phyloP scores from a whole-genome alignment of 352 stramenopile genomes.

The Phytophthora cactorum region DNA sequence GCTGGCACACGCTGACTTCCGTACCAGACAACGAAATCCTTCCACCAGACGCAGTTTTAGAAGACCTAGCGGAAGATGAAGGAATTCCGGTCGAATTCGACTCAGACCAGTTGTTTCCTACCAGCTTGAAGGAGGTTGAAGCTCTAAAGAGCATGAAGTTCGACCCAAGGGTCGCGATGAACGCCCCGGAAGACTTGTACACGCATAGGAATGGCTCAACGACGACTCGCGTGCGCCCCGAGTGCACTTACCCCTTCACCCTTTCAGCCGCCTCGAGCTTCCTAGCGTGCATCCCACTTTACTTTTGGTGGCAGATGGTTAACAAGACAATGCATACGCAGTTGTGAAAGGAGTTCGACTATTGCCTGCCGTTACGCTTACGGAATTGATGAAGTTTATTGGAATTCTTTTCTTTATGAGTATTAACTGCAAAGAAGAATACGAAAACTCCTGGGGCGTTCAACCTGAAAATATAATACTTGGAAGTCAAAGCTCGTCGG shows the following conservation, averaged over 20 bases:
- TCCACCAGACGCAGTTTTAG: neutral
- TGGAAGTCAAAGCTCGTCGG: neutral
- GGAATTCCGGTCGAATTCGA: conserved; percentile 5
- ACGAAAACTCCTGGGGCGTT: neutral
- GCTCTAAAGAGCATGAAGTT: conserved; percentile 14
- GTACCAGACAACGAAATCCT: neutral
- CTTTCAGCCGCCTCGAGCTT: conserved; percentile 1
- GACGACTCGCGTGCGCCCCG: conserved; percentile 4
- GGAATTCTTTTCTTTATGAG: conserved; percentile 20
- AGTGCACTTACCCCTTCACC: conserved; percentile 3
- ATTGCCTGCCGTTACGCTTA: neutral
- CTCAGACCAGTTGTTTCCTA: conserved; percentile 3
- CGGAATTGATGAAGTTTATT: conserved; percentile 20
- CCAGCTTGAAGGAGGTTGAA: conserved; percentile 4
- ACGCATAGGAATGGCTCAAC: conserved; percentile 1
- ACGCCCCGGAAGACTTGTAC: conserved; percentile 7
- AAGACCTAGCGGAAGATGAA: conserved; percentile 8
- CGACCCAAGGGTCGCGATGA: conserved; percentile 6
- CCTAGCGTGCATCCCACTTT: conserved; percentile 1
- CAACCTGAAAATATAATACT: conserved; percentile 12
- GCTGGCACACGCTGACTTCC: neutral
- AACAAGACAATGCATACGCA: conserved; percentile 16
- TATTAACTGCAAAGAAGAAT: conserved; percentile 17
- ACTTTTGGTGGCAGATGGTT: conserved; percentile 17
- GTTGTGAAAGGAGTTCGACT: neutral